These are phyloP conservation scores for Rhododendron kiyosumense DNA, from an alignment of 148 eudicot genomes.

Conservation along the genomic window DNA sequence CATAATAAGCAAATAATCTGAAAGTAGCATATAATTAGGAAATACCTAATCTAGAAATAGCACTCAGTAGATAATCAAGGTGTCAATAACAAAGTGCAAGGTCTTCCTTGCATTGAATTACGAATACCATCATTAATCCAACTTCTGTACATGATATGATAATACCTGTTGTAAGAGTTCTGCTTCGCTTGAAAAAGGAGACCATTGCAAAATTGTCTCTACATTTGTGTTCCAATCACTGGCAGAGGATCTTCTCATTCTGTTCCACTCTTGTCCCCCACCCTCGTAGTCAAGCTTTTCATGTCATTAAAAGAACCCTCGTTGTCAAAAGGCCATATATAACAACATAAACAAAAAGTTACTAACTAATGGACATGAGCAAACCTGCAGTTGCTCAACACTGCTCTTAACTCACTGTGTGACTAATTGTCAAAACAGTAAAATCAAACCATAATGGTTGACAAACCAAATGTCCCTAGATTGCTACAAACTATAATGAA, in stretches of 20 bases:
- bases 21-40: neutral
- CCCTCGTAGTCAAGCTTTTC: slow-evolving; percentile 76
- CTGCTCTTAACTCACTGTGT: neutral
- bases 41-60: neutral
- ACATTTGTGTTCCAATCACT: slow-evolving; percentile 68
- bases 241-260: slow-evolving; percentile 46
- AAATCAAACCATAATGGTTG: neutral
- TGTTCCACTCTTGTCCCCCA: slow-evolving; percentile 46
- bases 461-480: neutral
- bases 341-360: neutral
- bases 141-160: neutral
- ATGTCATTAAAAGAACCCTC: slow-evolving; percentile 8
- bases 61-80: neutral
- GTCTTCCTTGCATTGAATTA: neutral
- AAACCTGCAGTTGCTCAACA: neutral
- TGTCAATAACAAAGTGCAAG: neutral
- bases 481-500: neutral
- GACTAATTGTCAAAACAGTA: neutral
- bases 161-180: slow-evolving; percentile 83
- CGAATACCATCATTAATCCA: neutral
- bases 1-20: neutral
- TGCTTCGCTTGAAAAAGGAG: slow-evolving; percentile 83
- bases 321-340: neutral
- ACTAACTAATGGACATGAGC: neutral
- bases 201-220: slow-evolving; percentile 73